Conservation (phyloP, 495 filamentous ascomycete species). For the Pyronema domesticum region DNA sequence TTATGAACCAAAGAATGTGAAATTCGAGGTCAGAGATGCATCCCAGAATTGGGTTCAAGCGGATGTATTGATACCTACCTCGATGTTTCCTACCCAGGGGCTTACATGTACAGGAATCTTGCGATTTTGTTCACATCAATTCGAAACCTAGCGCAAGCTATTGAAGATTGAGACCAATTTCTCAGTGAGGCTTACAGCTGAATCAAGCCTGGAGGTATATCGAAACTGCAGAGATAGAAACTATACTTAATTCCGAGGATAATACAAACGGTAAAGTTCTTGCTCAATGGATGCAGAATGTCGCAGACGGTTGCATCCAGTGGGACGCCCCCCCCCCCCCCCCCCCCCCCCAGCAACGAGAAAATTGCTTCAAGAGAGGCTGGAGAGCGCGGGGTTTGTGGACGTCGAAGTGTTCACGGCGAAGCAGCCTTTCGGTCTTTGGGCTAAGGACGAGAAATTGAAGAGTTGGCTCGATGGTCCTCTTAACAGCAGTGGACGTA, state of each 20-base stretch:
- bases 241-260: constrained; percentile 25
- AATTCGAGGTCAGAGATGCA: constrained; percentile 36
- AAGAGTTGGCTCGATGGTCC: constrained; percentile 6
- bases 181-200: constrained; percentile 25
- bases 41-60: constrained; percentile 30
- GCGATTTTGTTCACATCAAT: constrained; percentile 39
- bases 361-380: constrained; percentile 1
- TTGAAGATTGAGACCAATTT: constrained; percentile 31
- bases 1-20: constrained; percentile 20
- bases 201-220: neutral
- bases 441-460: constrained; percentile 8
- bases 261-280: neutral
- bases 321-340: neutral
- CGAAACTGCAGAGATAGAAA: neutral
- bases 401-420: constrained; percentile 15
- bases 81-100: constrained; percentile 2
- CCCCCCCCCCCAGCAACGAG: no score
- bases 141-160: constrained; percentile 31
- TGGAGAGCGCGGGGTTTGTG: constrained; percentile 24
- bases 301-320: neutral
- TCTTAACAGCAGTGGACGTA: neutral
- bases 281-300: neutral
- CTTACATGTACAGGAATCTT: constrained; percentile 25
- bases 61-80: constrained; percentile 31
- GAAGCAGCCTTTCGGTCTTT: constrained; percentile 7